These are phyloP conservation scores for Plasmopara muralis DNA, from an alignment of 352 stramenopile genomes.

Conservation along the genomic window DNA sequence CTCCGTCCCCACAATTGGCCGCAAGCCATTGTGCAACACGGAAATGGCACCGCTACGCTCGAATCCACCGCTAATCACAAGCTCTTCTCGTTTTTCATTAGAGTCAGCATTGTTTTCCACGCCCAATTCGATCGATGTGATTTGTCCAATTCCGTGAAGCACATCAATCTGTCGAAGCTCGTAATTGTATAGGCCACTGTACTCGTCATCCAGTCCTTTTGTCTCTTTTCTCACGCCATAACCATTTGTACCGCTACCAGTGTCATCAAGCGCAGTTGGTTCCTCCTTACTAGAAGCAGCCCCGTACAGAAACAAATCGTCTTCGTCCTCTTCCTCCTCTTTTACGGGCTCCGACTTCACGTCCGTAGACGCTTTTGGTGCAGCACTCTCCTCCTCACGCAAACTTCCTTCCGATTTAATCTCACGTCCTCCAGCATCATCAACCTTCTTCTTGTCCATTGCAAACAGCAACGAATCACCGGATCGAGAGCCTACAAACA, in stretches of 20 bases:
- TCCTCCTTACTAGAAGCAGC: slow-evolving; percentile 30
- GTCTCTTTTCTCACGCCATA: slow-evolving; percentile 14
- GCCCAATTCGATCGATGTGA: slow-evolving; percentile 77
- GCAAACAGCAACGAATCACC: slow-evolving; percentile 72
- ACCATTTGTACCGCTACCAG: slow-evolving; percentile 7
- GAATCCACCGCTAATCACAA: slow-evolving; percentile 71
- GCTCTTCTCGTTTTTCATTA: slow-evolving; percentile 68
- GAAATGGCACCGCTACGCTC: slow-evolving; percentile 59
- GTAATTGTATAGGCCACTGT: slow-evolving; percentile 36
- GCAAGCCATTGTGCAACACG: slow-evolving; percentile 70
- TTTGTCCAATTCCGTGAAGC: slow-evolving; percentile 67
- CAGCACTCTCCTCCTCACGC: slow-evolving; percentile 22
- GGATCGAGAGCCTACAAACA: slow-evolving; percentile 77
- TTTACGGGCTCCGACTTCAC: slow-evolving; percentile 17
- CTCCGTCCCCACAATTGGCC: slow-evolving; percentile 79
- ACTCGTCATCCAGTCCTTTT: slow-evolving; percentile 9
- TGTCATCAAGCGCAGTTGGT: slow-evolving; percentile 1
- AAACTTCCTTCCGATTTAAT: slow-evolving; percentile 19
- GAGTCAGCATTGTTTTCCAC: slow-evolving; percentile 69
- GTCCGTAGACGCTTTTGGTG: slow-evolving; percentile 8
- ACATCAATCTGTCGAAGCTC: slow-evolving; percentile 57
- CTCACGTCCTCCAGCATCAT: slow-evolving; percentile 18
- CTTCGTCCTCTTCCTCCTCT: slow-evolving; percentile 51
- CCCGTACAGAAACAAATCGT: slow-evolving; percentile 73
- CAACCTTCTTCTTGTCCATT: slow-evolving; percentile 34